Percentiles rank a stretch among this genome's conserved stretches.
phyloP scores from a whole-genome alignment of 768 basidiomycete species.

The Hygrocybe punicea region DNA sequence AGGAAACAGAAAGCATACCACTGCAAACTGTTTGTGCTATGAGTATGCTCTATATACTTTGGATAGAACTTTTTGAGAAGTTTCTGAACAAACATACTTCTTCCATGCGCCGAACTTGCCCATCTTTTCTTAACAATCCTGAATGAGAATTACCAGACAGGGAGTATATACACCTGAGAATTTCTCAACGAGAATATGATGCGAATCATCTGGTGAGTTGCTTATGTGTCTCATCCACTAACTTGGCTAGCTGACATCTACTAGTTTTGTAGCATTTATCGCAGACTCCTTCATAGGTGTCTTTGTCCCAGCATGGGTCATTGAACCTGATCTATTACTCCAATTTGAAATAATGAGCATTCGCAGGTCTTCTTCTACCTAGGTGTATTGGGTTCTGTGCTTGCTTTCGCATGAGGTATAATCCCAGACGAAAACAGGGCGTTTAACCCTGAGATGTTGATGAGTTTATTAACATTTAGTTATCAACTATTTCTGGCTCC shows the following conservation, averaged over 20 bases:
- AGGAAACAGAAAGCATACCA: no score
- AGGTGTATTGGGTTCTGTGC: slow-evolving; percentile 78
- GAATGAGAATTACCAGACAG: slow-evolving; percentile 82
- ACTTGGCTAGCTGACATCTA: slow-evolving; percentile 1
- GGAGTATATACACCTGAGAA: slow-evolving; percentile 95
- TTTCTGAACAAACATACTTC: no score
- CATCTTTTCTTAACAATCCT: slow-evolving; percentile 87
- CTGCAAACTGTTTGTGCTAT: no score
- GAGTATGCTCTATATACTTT: no score
- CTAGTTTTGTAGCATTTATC: slow-evolving; percentile 91
- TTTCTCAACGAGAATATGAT: slow-evolving; percentile 95
- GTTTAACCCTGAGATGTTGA: slow-evolving; percentile 74
- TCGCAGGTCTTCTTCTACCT: slow-evolving; percentile 90
- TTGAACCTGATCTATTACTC: slow-evolving; percentile 91
- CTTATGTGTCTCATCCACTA: background rate
- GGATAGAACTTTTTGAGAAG: no score
- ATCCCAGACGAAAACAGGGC: slow-evolving; percentile 91
- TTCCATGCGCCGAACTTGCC: no score
- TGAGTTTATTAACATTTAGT: no score
- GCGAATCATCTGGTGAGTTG: slow-evolving; percentile 77
- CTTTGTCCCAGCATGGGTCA: slow-evolving; percentile 82
- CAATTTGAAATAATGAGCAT: slow-evolving; percentile 94
- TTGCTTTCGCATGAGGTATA: slow-evolving; percentile 92
- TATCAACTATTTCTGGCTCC: no score
- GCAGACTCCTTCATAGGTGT: slow-evolving; percentile 97